Percentiles rank a stretch among this genome's conserved stretches.
These are phyloP conservation scores for Pseudogymnoascus sp. DNA, from an alignment of 2,329 filamentous ascomycete genomes.

Conservation along the genomic window DNA sequence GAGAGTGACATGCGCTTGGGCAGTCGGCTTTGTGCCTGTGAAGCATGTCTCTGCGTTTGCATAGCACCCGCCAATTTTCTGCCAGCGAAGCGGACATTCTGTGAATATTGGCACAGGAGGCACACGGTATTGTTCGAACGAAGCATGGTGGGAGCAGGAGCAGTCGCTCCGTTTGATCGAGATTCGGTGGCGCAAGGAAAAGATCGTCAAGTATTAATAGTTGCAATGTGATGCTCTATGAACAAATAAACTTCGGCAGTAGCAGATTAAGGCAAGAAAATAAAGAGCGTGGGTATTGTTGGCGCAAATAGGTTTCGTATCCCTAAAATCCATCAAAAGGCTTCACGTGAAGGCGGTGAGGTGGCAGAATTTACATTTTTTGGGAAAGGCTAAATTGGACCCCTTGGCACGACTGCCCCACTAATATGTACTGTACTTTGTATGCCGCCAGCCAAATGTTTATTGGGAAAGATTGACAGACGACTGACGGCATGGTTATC, in stretches of 20 bases:
- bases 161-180: slow-evolving; percentile 4
- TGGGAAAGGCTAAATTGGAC: background rate
- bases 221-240: background rate
- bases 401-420: background rate
- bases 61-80: background rate
- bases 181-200: background rate
- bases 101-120: slow-evolving; percentile 9
- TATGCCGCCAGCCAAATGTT: background rate
- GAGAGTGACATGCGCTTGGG: slow-evolving; percentile 47
- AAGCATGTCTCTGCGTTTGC: slow-evolving; percentile 16
- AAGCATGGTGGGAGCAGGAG: slow-evolving; percentile 8
- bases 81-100: background rate
- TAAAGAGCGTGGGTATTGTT: slow-evolving; percentile 6
- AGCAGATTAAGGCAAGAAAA: background rate
- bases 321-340: background rate
- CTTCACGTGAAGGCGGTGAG: slow-evolving; percentile 6
- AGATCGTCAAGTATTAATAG: background rate
- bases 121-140: slow-evolving; percentile 10
- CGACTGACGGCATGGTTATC: too few relatives aligned
- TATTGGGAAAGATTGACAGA: too few relatives aligned
- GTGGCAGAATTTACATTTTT: background rate
- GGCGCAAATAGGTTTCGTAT: slow-evolving; percentile 6
- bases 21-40: slow-evolving; percentile 33
- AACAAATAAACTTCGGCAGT: background rate
- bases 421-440: background rate